Evolutionary conservation across 306 rosid genomes (phyloP).

Genomic region (Elaeagnus macrophylla): DNA sequence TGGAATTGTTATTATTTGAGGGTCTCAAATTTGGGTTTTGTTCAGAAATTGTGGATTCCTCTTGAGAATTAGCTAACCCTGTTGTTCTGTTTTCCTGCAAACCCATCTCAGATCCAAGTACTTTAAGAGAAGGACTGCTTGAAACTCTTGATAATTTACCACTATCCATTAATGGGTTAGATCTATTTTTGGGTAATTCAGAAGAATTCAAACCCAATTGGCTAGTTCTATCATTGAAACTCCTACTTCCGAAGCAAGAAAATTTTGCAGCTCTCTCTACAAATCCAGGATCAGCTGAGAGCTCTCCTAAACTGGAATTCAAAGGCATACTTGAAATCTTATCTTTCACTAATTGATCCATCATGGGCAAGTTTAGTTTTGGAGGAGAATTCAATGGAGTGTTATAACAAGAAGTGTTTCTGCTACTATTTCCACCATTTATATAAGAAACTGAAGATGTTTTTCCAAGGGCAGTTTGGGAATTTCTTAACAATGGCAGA

Average conservation of each 20-base stretch:
- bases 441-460: conserved; percentile 18
- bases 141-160: conserved; percentile 51
- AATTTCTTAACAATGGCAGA: conserved; percentile 9
- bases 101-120: conserved; percentile 49
- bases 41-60: conserved; percentile 63
- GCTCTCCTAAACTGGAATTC: conserved; percentile 53
- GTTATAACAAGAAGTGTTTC: conserved; percentile 44
- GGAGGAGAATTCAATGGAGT: conserved; percentile 70
- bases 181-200: conserved; percentile 31
- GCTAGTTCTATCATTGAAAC: conserved; percentile 50
- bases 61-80: conserved; percentile 45
- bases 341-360: conserved; percentile 29
- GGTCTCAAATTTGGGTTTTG: conserved; percentile 33
- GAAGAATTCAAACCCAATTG: conserved; percentile 28
- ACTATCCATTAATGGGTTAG: conserved; percentile 22
- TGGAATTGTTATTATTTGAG: conserved; percentile 36
- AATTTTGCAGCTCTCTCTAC: conserved; percentile 87
- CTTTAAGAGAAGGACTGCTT: conserved; percentile 68
- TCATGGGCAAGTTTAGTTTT: conserved; percentile 29
- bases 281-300: conserved; percentile 84
- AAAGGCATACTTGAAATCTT: conserved; percentile 28
- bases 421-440: conserved; percentile 22
- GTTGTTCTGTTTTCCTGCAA: conserved; percentile 25
- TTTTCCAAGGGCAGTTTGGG: too few species aligned
- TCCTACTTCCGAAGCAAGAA: conserved; percentile 85